A percentile compares a stretch with the other conserved stretches of the same genome.
phyloP scores from a whole-genome alignment of 208 protist genomes.

The Leishmania amazonensis region DNA sequence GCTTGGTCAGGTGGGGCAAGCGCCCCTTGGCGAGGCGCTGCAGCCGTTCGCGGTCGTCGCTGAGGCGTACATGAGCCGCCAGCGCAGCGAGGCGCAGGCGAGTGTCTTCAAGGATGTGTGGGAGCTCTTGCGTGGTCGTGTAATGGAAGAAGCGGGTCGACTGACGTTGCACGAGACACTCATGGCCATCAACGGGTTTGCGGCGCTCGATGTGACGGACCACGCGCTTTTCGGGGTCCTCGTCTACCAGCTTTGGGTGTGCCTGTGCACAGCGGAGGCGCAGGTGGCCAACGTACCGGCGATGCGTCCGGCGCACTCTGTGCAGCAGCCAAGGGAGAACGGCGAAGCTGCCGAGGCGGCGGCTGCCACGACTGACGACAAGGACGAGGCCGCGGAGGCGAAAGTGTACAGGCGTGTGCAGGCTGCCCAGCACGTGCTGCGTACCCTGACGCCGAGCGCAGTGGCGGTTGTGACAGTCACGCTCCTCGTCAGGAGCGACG shows the following conservation, averaged over 20 bases:
- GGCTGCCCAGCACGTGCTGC: slow-evolving; percentile 34
- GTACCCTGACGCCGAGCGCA: slow-evolving; percentile 59
- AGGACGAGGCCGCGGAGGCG: slow-evolving; percentile 1
- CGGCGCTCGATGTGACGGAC: slow-evolving; percentile 71
- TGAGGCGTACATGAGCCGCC: slow-evolving; percentile 67
- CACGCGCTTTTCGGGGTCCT: slow-evolving; percentile 62
- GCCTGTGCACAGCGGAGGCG: slow-evolving; percentile 17
- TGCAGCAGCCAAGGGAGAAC: neutral
- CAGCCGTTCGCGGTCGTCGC: slow-evolving; percentile 57
- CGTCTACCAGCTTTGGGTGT: slow-evolving; percentile 50
- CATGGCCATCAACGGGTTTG: slow-evolving; percentile 68
- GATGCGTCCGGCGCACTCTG: neutral
- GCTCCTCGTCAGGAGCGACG: slow-evolving; percentile 29
- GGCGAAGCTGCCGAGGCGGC: neutral
- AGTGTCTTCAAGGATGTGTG: slow-evolving; percentile 80
- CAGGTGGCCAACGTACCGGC: neutral
- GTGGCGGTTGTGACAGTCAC: slow-evolving; percentile 48
- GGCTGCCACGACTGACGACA: neutral
- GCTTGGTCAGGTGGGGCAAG: slow-evolving; percentile 58
- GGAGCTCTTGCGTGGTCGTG: slow-evolving; percentile 67
- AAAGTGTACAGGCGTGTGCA: slow-evolving; percentile 5
- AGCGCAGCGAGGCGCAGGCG: slow-evolving; percentile 41
- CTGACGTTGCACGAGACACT: slow-evolving; percentile 40
- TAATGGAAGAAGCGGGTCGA: slow-evolving; percentile 41
- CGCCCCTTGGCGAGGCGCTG: slow-evolving; percentile 50